Conservation (phyloP, 2,329 filamentous ascomycete genomes). For the Blumeriella jaapii region DNA sequence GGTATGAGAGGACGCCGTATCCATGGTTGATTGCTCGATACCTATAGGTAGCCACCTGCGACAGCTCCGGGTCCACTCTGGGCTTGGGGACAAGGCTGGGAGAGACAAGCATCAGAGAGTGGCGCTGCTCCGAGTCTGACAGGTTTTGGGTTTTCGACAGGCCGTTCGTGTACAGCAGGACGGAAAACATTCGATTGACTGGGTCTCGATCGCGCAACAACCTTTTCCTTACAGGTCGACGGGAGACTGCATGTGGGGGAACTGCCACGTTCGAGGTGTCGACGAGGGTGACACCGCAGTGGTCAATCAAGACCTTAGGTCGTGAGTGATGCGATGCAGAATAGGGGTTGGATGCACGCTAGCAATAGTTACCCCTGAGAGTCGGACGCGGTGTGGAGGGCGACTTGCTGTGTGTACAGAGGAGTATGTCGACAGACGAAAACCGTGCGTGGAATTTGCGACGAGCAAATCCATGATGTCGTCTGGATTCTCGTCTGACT, state of each 20-base stretch:
- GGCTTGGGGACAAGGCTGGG: constrained; percentile 6
- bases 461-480: too few relatives aligned
- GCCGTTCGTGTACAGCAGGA: too few relatives aligned
- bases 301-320: not conserved
- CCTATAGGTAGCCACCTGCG: constrained; percentile 7
- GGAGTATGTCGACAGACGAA: too few relatives aligned
- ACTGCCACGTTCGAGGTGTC: constrained; percentile 1
- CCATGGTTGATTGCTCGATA: constrained; percentile 1
- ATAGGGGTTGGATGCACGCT: not conserved
- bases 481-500: too few relatives aligned
- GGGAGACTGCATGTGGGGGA: constrained; percentile 1
- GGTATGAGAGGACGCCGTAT: constrained; percentile 8
- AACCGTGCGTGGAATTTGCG: too few relatives aligned
- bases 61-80: constrained; percentile 9
- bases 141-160: constrained; percentile 1
- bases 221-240: not conserved
- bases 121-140: too few relatives aligned
- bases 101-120: constrained; percentile 3
- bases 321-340: not conserved
- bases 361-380: constrained; percentile 2
- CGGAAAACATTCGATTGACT: too few relatives aligned
- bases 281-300: constrained; percentile 1
- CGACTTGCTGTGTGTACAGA: too few relatives aligned
- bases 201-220: too few relatives aligned
- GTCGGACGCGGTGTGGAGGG: not conserved